These are phyloP conservation scores for Fusarium concolor DNA, from an alignment of 2,329 filamentous ascomycete genomes.

Conservation along the genomic window DNA sequence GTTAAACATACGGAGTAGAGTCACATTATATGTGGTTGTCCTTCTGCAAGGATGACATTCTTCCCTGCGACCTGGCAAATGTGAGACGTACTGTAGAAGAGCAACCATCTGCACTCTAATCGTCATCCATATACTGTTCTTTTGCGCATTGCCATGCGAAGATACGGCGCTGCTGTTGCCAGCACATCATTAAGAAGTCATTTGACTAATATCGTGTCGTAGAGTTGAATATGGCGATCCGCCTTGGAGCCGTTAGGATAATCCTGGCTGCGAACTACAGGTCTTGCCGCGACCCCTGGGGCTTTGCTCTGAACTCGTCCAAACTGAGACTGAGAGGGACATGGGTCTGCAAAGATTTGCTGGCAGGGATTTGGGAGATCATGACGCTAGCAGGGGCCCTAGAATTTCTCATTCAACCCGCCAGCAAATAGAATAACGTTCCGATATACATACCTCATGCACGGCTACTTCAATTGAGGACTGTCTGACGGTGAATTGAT, in stretches of 20 bases:
- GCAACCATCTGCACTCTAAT: not conserved
- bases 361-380: slow-evolving; percentile 42
- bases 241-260: slow-evolving; percentile 22
- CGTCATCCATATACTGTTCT: not conserved
- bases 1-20: not conserved
- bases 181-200: slow-evolving; percentile 5
- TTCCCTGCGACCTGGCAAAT: not conserved
- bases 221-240: slow-evolving; percentile 17
- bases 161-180: slow-evolving; percentile 5
- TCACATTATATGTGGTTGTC: not conserved
- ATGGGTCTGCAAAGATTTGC: slow-evolving; percentile 33
- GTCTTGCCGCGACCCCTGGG: slow-evolving; percentile 16
- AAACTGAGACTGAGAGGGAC: slow-evolving; percentile 1
- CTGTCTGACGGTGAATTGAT: not conserved
- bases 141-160: slow-evolving; percentile 2
- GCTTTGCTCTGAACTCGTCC: not conserved
- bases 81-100: not conserved
- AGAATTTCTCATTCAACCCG: not conserved
- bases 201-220: slow-evolving; percentile 4
- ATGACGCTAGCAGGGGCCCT: slow-evolving; percentile 36
- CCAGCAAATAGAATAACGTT: slow-evolving; percentile 20
- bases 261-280: slow-evolving; percentile 32
- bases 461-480: slow-evolving; percentile 9
- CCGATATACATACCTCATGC: slow-evolving; percentile 21
- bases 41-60: slow-evolving; percentile 16